Evolutionary conservation across 75 land plant genomes (phyloP), one percentile per base, ranked within the genome.

Genomic region (Chamaecyparis obtusa): DNA sequence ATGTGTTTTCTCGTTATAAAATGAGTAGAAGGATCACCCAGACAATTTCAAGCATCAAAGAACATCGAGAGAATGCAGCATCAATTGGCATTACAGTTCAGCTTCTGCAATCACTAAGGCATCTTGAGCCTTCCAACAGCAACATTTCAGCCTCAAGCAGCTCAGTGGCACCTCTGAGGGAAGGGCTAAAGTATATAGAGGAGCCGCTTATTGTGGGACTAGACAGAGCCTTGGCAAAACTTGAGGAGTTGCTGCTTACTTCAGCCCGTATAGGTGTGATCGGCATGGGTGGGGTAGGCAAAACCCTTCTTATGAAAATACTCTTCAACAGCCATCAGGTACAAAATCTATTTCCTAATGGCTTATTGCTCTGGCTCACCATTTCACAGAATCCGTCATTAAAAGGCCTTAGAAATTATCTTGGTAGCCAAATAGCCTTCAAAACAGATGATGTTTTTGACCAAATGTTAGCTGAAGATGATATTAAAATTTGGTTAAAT

Each of bases 261-360:
- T 17, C 39, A 77, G 6, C 80, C 36, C 21, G 7, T 17, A 37
- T 77, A 33, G 80, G 80, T 37, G 44, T 77, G 36, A 5, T 37
- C 5, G 80, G 80, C 41, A 77, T 35, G 41, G 80, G 80, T 3
- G 80, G 80, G 16, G 33, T 43, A 7, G 44, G 80, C 3, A 77
- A 77, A 77, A 77, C 80, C 17, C 41, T 77, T 0, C 41, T 77
- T 15, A 5, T 77, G 21, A 77, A 77, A 37, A 37, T 19, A 17
- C 80, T 77, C 80, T 77, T 33, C 80, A 77, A 39, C 16, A 77
- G 80, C 55, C 55, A 51, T 14, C 55, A 51, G 80, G 80, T 77
- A 37, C 19, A 36, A 35, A 77, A 37, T 33, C 36, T 35, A 11
- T 77, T 37, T 17, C 5, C 16, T 6, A 37, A 77, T 5, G 24